Base-by-base conservation (phyloP, 2,329 filamentous ascomycete genomes). In the Sclerotinia sclerotiorum region DNA sequence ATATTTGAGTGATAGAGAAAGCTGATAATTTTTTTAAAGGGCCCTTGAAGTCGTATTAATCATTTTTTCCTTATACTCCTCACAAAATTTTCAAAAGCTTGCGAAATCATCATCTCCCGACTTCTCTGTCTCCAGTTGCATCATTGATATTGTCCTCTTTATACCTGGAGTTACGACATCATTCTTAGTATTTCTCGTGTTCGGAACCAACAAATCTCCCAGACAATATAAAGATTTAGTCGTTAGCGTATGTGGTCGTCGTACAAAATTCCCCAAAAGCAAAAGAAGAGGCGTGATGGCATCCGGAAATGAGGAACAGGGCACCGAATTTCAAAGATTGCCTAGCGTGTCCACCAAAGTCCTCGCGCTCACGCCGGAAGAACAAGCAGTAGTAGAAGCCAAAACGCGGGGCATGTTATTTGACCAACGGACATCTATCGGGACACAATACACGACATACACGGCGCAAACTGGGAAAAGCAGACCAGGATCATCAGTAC, bases 161-260 rank as follows among this genome's bases (percentile, higher is more conserved):
- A 73, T 79, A 1, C 80, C 81, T 3, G 80, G 79, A 21, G 79
- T 79, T 0, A 76, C 79, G 13, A 76, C 78, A 7, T 76, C 77
- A 24, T 70, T 80, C 2, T 73, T 81, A 5, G 72, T 73, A 4
- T 82, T 81, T 51, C 66, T 80, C 54, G 78, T 82, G 3, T 82
- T 82, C 68, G 80, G 80, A 11, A 82, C 80, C 1, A 80, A 79
- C 1, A 78, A 78, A 68, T 77, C 75, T 6, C 80, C 71, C 71
- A 66, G 70, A 39, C 73, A 76, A 64, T 77, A 77, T 56, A 68
- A 72, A 35, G 69, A 75, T 55, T 27, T 77, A 19, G 60, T 77
- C 17, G 5, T 69, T 29, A 71, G 73, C 27, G 68, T 69, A 3
- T 73, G 73, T 60, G 73, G 73, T 2, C 55, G 13, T 5, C 54